Base-by-base conservation (phyloP, 148 eudicot genomes). In the Selenicereus undatus region DNA sequence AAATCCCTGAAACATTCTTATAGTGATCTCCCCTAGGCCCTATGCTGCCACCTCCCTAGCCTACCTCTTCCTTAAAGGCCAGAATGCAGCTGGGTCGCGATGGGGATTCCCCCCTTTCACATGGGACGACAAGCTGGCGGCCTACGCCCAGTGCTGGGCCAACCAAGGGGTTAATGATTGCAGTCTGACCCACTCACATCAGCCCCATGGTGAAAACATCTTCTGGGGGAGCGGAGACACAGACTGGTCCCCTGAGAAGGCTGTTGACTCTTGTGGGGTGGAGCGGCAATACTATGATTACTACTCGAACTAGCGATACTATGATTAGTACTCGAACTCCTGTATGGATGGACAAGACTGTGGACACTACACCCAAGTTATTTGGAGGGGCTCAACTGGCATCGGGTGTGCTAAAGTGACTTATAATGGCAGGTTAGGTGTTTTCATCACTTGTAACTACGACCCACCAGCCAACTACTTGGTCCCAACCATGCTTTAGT, bases 201-300 rank as follows among this genome's bases (percentile, higher is more conserved):
- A 89, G 11, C 87, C 88, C 8, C 89, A 82, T 52, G 92, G 94
- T 1, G 94, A 91, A 76, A 91, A 91, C 76, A 88, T 89, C 0
- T 91, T 89, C 52, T 88, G 94, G 92, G 94, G 92, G 17, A 83
- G 90, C 72, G 90, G 92, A 58, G 64, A 58, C 64, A 58, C 64
- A 4, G 79, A 42, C 27, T 89, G 90, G 90, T 76, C 88, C 2
- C 88, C 92, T 0, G 89, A 74, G 21, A 84, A 88, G 79, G 94
- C 92, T 0, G 82, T 85, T 0, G 56, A 81, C 24, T 81, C 82
- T 0, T 91, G 94, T 92, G 88, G 86, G 45, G 39, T 73, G 21
- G 94, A 91, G 81, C 72, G 79, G 71, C 70, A 45, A n/a, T n/a
- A n/a, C n/a, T n/a, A n/a, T n/a, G n/a, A n/a, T n/a, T n/a, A n/a